Evolutionary conservation across 768 basidiomycete species (phyloP).

Genomic region (Tricholoma terreum): DNA sequence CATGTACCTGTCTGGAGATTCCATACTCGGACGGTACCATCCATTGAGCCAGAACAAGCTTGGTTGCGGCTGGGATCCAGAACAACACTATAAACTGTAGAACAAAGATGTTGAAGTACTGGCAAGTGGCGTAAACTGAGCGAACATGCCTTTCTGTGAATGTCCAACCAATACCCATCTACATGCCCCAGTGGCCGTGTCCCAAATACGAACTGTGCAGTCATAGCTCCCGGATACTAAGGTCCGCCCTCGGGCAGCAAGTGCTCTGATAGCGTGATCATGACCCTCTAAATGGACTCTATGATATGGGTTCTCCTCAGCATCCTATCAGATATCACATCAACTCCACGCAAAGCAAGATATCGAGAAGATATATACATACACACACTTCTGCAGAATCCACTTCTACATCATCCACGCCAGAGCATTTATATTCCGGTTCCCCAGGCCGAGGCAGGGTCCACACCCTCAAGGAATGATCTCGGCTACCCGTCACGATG

Average conservation of each 20-base stretch:
- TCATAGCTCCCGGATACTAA: conserved; percentile 97
- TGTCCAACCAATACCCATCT: conserved; percentile 82
- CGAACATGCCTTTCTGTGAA: conserved; percentile 77
- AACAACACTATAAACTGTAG: conserved; percentile 89
- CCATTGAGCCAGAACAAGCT: conserved; percentile 97
- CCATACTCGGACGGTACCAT: conserved; percentile 96
- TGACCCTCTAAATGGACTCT: conserved; percentile 82
- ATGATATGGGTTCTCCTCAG: conserved; percentile 86
- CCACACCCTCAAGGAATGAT: conserved; percentile 63
- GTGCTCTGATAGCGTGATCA: conserved; percentile 84
- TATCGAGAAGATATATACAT: conserved; percentile 12
- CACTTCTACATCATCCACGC: conserved; percentile 50
- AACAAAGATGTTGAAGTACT: neutral
- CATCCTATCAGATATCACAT: conserved; percentile 49
- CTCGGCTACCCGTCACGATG: conserved; percentile 73
- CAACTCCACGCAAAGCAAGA: conserved; percentile 20
- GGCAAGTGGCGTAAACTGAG: neutral
- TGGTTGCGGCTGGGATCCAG: conserved; percentile 85
- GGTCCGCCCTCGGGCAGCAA: conserved; percentile 84
- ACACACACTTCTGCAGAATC: conserved; percentile 39
- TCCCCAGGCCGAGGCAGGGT: conserved; percentile 59
- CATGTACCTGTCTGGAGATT: conserved; percentile 79
- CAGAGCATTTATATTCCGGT: conserved; percentile 65
- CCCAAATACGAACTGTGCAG: conserved; percentile 93
- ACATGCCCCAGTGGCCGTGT: conserved; percentile 78